These are phyloP conservation scores for Podila clonocystis DNA, from an alignment of 192 early-diverging fungal species.

Conservation along the genomic window DNA sequence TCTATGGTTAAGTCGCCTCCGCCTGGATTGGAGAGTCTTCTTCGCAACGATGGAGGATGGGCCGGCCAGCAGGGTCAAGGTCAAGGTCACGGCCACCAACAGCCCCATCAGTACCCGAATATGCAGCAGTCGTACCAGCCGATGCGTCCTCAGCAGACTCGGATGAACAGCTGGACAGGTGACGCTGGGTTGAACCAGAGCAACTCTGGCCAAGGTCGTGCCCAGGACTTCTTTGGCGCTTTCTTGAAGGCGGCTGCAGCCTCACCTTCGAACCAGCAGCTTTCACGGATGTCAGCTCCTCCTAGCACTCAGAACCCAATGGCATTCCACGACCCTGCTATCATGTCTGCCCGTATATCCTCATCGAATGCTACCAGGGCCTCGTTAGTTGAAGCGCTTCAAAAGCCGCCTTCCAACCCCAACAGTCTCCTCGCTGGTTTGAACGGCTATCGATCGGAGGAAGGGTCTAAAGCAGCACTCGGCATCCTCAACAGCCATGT, in stretches of 20 bases:
- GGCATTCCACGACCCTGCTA: slow-evolving; percentile 69
- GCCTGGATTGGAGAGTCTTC: slow-evolving; percentile 50
- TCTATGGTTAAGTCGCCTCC: slow-evolving; percentile 55
- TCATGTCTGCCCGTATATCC: slow-evolving; percentile 63
- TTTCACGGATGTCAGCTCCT: not conserved
- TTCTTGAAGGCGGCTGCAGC: slow-evolving; percentile 67
- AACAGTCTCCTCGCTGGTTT: slow-evolving; percentile 5
- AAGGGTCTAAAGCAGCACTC: not conserved
- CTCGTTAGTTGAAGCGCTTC: slow-evolving; percentile 34
- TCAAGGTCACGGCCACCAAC: slow-evolving; percentile 23
- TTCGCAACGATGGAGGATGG: slow-evolving; percentile 38
- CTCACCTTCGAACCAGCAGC: slow-evolving; percentile 11
- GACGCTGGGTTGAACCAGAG: slow-evolving; percentile 2
- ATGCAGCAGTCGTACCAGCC: slow-evolving; percentile 8
- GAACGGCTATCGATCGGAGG: slow-evolving; percentile 15
- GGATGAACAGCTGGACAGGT: slow-evolving; percentile 19
- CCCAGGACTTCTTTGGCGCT: slow-evolving; percentile 68
- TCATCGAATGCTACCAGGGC: slow-evolving; percentile 9
- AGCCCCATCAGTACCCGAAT: not conserved
- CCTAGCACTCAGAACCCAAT: slow-evolving; percentile 17
- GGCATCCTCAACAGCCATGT: not conserved
- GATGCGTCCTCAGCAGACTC: slow-evolving; percentile 17
- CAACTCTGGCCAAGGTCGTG: slow-evolving; percentile 43
- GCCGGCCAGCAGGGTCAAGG: not conserved
- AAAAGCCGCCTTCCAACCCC: slow-evolving; percentile 10